Base-by-base conservation (phyloP, 768 basidiomycete species). In the Candolleomyces aberdarensis region DNA sequence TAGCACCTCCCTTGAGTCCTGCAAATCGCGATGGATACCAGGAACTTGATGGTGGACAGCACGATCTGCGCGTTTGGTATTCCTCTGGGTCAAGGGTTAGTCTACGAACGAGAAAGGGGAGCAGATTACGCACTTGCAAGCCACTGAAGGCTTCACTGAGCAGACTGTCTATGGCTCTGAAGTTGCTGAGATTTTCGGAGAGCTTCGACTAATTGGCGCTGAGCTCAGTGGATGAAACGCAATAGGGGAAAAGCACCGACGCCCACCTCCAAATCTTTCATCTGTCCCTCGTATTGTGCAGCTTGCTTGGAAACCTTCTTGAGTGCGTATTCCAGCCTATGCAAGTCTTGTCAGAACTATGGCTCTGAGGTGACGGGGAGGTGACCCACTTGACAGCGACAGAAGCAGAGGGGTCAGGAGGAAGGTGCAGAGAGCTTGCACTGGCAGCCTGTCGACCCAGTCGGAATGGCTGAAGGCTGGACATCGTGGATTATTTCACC, bases 101-200 rank as follows among this genome's bases (percentile, higher is more conserved):
- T 5, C n/a, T 31, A 15, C 31, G 29, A 52, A 41, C 3, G 29
- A 52, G 22, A 53, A 54, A 43, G 39, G 5, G 41, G 29, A 29
- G 20, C 46, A 36, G 17, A 4, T 53, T 80, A 36, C 36, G 59
- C 39, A 87, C 91, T 67, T 86, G 83, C 36, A 92, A 76, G 52
- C 80, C 80, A 63, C 74, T 78, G 57, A 84, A 81, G 4, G 87
- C 83, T 56, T 89, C 88, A 63, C 85, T 84, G 39, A 92, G 78
- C 26, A 85, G 80, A 62, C 82, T 81, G 64, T 92, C 88, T 62
- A 92, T 85, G 17, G 87, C 85, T 57, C 87, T 78, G 58, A 90
- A 91, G 68, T 91, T 91, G 66, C 86, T 86, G 58, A 92, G 75
- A 68, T 86, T 83, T 65, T 89, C 85, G 44, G 86, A 80, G 22